Conservation (phyloP, 148 eudicot genomes). For the Tetragonia tetragonoides region DNA sequence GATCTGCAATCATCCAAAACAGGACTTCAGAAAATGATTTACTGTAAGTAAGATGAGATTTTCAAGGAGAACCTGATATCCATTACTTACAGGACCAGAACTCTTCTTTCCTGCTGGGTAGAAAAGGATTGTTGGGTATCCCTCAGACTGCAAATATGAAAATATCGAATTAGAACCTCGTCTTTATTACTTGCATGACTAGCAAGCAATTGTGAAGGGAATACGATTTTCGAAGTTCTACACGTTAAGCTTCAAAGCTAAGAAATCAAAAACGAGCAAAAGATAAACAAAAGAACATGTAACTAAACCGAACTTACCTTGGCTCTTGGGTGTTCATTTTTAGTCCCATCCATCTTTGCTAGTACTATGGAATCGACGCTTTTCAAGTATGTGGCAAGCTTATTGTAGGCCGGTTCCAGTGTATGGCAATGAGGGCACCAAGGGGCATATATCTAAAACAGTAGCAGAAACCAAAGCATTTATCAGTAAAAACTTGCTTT, state of each 20-base stretch:
- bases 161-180: background rate
- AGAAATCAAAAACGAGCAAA: background rate
- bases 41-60: background rate
- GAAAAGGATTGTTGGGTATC: constrained; percentile 66
- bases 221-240: background rate
- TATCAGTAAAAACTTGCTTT: background rate
- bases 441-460: constrained; percentile 49
- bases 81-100: constrained; percentile 68
- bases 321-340: constrained; percentile 59
- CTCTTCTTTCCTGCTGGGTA: constrained; percentile 90
- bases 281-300: too few species aligned
- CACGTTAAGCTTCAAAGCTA: background rate
- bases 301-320: constrained; percentile 29
- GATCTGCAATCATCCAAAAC: constrained; percentile 40
- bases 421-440: constrained; percentile 52
- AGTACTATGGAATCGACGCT: constrained; percentile 44
- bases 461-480: background rate
- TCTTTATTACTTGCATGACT: background rate
- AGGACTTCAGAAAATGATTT: background rate
- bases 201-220: background rate
- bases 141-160: constrained; percentile 36
- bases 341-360: constrained; percentile 68
- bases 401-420: constrained; percentile 49
- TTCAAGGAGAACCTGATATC: background rate
- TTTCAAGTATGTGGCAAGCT: constrained; percentile 41